Evolutionary conservation across 441 rosid genomes (phyloP).

Genomic region (California macrophylla): DNA sequence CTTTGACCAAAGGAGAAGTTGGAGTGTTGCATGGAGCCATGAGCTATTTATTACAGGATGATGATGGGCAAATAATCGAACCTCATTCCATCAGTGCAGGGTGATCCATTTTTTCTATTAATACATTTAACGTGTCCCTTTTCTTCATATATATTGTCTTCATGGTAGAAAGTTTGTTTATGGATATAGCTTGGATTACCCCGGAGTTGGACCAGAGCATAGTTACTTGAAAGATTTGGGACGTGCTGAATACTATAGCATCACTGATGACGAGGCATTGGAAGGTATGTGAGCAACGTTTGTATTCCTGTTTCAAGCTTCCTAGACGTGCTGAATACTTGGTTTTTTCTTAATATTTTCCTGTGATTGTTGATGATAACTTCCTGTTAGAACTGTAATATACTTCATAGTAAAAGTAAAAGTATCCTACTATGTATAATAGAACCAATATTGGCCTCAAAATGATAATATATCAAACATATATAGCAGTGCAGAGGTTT

Average conservation of each 20-base stretch:
- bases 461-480: no score
- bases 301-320: neutral
- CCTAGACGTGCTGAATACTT: neutral
- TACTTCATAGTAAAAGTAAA: no score
- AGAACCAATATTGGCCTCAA: neutral
- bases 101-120: constrained; percentile 23
- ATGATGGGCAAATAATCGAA: constrained; percentile 82
- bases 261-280: constrained; percentile 84
- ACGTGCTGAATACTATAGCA: constrained; percentile 67
- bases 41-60: constrained; percentile 88
- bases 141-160: neutral
- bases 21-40: constrained; percentile 94
- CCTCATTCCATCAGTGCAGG: constrained; percentile 96
- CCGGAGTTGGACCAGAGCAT: constrained; percentile 97
- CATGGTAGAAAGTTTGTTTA: neutral
- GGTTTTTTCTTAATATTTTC: no score
- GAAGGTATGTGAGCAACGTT: constrained; percentile 44
- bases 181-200: constrained; percentile 69
- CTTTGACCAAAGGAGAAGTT: constrained; percentile 69
- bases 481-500: no score
- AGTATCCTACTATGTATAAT: no score
- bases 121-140: neutral
- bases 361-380: no score
- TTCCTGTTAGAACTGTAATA: no score
- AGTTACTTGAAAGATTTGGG: constrained; percentile 80